Evolutionary conservation across 306 rosid species (phyloP).

Genomic region (Cicer arietinum): DNA sequence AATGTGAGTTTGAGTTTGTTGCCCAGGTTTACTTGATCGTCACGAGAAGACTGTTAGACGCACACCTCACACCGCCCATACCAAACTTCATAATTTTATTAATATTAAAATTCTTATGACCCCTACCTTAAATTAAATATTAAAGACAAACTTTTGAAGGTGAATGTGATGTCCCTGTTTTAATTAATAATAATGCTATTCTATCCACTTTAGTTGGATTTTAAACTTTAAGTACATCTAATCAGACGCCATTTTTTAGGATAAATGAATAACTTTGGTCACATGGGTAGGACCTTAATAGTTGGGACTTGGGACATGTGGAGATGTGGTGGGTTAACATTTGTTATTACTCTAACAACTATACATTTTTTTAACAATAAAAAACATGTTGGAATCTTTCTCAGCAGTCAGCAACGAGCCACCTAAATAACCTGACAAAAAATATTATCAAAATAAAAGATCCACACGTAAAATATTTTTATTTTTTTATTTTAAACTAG

Average conservation of each 20-base stretch:
- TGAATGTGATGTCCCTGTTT: background rate
- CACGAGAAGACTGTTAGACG: no score
- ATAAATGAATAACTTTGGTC: background rate
- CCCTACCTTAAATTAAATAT: no score
- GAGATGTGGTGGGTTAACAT: slow-evolving; percentile 38
- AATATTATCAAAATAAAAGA: background rate
- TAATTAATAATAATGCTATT: background rate
- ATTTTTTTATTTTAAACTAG: no score
- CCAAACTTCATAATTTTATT: no score
- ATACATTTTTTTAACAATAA: background rate
- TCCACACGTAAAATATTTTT: background rate
- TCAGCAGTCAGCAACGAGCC: background rate
- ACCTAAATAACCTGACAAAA: no score
- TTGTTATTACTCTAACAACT: slow-evolving; percentile 31
- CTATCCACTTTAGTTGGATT: slow-evolving; percentile 41
- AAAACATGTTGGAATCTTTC: slow-evolving; percentile 43
- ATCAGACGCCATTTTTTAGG: background rate
- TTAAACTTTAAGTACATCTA: background rate
- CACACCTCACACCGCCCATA: no score
- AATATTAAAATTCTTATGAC: no score
- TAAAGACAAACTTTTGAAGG: background rate
- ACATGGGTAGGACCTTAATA: slow-evolving; percentile 52
- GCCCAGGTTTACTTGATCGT: no score
- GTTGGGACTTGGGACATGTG: slow-evolving; percentile 48
- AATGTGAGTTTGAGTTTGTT: no score